Conservation (phyloP, 257 asterid genomes). For the Handroanthus guayacan region DNA sequence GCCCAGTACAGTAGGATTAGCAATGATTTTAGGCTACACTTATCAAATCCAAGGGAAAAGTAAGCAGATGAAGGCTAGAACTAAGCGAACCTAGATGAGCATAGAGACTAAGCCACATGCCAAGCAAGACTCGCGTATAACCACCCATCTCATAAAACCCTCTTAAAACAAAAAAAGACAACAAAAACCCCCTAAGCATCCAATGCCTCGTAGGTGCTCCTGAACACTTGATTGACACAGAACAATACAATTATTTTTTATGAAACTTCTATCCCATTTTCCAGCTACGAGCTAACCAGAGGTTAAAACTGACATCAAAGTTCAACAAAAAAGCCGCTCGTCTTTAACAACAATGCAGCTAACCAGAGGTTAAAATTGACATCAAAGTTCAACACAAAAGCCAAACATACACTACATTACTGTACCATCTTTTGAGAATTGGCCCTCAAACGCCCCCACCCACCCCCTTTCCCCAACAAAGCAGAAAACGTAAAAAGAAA, state of each 20-base stretch:
- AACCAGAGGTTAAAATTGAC: background rate
- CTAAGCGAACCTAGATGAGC: background rate
- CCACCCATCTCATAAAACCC: background rate
- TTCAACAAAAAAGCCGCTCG: background rate
- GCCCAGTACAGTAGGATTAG: background rate
- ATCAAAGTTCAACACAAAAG: background rate
- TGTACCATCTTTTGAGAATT: background rate
- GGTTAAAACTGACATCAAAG: background rate
- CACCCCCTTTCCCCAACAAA: background rate
- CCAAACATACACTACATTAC: background rate
- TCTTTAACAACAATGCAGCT: no score
- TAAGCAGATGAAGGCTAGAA: background rate
- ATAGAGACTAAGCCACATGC: background rate
- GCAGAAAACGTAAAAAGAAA: background rate
- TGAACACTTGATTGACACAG: background rate
- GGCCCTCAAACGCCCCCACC: background rate
- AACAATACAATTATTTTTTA: background rate
- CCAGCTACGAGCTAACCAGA: background rate
- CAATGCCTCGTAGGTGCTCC: background rate
- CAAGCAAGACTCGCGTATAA: background rate
- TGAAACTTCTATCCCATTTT: no score
- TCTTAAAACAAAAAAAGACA: conserved; percentile 1
- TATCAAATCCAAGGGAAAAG: background rate
- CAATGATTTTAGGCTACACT: background rate
- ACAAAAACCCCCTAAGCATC: background rate